These are phyloP conservation scores for Capsicum rhomboideum DNA, from an alignment of 257 asterid genomes.

Conservation along the genomic window DNA sequence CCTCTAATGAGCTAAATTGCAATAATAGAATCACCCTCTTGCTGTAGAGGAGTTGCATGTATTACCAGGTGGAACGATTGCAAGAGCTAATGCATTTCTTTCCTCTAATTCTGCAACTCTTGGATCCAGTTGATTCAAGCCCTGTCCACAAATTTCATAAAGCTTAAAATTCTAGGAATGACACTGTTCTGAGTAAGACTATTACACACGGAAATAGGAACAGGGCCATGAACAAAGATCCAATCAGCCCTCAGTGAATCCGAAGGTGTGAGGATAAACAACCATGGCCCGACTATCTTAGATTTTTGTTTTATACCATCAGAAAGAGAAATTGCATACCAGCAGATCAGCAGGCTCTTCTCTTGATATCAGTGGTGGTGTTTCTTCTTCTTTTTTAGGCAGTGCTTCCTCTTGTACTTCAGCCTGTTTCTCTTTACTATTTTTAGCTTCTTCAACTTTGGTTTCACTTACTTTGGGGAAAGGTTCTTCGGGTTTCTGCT, in stretches of 20 bases:
- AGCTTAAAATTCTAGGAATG: background rate
- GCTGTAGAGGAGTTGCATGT: background rate
- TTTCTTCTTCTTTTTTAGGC: slow-evolving; percentile 14
- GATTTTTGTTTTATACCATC: background rate
- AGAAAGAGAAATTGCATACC: slow-evolving; percentile 21
- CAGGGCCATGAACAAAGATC: background rate
- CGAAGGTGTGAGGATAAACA: background rate
- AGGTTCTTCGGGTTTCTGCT: slow-evolving; percentile 27
- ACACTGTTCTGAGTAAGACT: background rate
- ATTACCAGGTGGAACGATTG: slow-evolving; percentile 62
- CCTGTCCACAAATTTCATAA: slow-evolving; percentile 25
- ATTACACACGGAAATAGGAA: background rate
- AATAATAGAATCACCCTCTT: background rate
- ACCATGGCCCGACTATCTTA: background rate
- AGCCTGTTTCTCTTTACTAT: slow-evolving; percentile 16
- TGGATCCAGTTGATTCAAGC: slow-evolving; percentile 42
- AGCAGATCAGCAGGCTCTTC: slow-evolving; percentile 58
- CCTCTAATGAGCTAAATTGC: background rate
- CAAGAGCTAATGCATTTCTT: slow-evolving; percentile 72
- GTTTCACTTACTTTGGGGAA: slow-evolving; percentile 11
- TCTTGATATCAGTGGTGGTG: slow-evolving; percentile 15
- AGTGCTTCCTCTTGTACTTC: slow-evolving; percentile 19
- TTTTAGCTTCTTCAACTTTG: slow-evolving; percentile 22
- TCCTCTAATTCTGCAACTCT: slow-evolving; percentile 42
- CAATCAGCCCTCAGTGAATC: background rate